Evolutionary conservation across 345 rosid genomes (phyloP), one percentile per base, ranked within the genome.

Genomic region (Syzygium aqueum): DNA sequence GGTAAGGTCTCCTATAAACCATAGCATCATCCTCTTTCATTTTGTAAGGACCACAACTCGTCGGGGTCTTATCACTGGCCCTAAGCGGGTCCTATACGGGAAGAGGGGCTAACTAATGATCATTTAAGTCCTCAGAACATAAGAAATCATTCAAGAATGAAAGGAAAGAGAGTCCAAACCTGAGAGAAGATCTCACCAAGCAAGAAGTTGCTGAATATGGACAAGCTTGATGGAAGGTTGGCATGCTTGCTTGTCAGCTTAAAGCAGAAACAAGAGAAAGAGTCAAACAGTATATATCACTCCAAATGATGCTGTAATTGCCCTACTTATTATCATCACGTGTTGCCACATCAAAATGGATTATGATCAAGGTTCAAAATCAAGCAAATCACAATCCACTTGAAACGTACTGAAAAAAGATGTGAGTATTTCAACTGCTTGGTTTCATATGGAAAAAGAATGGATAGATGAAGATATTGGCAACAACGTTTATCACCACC

Each of bases 1-100:
- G 98, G 92, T 97, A 97, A 86, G 98, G 97, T 89, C 97, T 93
- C 90, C 99, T 91, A 77, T 97, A 96, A 23, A 97, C 98, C 98
- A 96, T 94, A 30, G 97, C 99, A 91, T 93, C 98, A 30, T 96
- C 98, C 91, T 97, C 99, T 91, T 97, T 97, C 95, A 97, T 96
- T 88, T 95, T 92, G 90, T 96, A 97, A 77, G 98, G 98, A 88
- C 98, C 98, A 30, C 94, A 92, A 89, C 98, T 96, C 6, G 94
- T 94, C 94, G 96, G 89, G 86, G 97, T 92, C 91, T 97, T 97
- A 89, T 96, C 99, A 61, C 99, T 97, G 84, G 98, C 98, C 92
- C 99, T 94, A 85, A 97, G 89, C 84, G 98, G 99, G 90, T 97
- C 99, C 98, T 97, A 87, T 83, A 87, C 53, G 37, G 84, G 84